Conservation (phyloP, 257 asterid species). For the Gentiana macrophylla region DNA sequence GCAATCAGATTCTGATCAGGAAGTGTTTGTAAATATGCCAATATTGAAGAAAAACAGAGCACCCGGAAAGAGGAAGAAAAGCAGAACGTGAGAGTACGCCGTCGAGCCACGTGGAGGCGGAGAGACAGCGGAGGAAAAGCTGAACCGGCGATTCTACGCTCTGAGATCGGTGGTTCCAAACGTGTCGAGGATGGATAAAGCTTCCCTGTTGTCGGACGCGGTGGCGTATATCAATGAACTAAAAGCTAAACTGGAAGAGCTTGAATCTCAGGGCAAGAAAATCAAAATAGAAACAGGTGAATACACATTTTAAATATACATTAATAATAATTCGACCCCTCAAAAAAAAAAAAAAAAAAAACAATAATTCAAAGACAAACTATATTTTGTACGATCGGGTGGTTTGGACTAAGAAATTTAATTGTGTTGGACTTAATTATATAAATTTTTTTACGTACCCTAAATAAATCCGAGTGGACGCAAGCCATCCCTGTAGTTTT, state of each 20-base stretch:
- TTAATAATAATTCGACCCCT: too few relatives aligned
- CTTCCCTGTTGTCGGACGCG: slow-evolving; percentile 67
- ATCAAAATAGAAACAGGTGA: background rate
- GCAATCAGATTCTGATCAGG: slow-evolving; percentile 12
- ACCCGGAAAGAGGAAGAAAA: background rate
- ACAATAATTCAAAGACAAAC: too few relatives aligned
- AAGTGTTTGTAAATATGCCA: background rate
- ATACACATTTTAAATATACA: too few relatives aligned
- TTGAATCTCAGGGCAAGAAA: slow-evolving; percentile 22
- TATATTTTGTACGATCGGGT: too few relatives aligned
- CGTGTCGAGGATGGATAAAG: slow-evolving; percentile 77
- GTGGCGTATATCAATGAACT: slow-evolving; percentile 69
- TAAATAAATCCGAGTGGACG: too few relatives aligned
- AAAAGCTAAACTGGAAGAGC: slow-evolving; percentile 38
- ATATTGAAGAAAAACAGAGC: too few relatives aligned
- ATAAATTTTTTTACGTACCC: too few relatives aligned
- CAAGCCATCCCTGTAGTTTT: too few relatives aligned
- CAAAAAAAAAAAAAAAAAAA: too few relatives aligned
- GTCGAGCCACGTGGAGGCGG: slow-evolving; percentile 70
- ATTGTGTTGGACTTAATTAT: too few relatives aligned
- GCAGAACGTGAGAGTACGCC: slow-evolving; percentile 28
- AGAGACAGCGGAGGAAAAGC: slow-evolving; percentile 84
- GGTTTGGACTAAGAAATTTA: too few relatives aligned
- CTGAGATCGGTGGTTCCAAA: slow-evolving; percentile 76
- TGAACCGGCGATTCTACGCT: slow-evolving; percentile 70